Conservation (phyloP, 2,329 filamentous ascomycete species). For the Aschersonia sp. region DNA sequence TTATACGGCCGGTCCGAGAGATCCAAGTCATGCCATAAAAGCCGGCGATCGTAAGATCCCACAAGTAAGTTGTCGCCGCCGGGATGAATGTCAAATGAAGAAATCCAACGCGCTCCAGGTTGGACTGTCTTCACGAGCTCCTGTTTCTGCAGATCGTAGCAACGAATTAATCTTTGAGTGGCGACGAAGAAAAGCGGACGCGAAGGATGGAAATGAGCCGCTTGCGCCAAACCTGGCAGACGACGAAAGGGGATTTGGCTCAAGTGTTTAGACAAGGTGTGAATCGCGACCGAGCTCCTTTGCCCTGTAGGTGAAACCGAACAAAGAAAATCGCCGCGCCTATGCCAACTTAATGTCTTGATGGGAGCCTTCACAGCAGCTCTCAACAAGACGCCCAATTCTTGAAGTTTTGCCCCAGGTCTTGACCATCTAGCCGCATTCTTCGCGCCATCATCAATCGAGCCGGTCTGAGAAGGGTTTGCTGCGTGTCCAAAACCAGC, state of each 20-base stretch:
- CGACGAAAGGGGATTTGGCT: conserved; percentile 88
- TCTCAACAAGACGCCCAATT: conserved; percentile 66
- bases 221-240: conserved; percentile 62
- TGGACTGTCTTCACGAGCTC: conserved; percentile 87
- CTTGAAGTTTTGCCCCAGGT: conserved; percentile 58
- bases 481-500: conserved; percentile 90
- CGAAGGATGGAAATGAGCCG: conserved; percentile 86
- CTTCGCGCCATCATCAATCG: conserved; percentile 36
- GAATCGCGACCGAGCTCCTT: conserved; percentile 74
- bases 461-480: conserved; percentile 35
- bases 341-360: conserved; percentile 88
- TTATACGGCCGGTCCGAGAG: conserved; percentile 85
- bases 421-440: conserved; percentile 72
- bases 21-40: conserved; percentile 95
- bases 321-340: conserved; percentile 85
- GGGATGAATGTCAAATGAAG: conserved; percentile 82
- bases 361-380: conserved; percentile 66
- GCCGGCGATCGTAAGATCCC: conserved; percentile 82
- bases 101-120: conserved; percentile 88
- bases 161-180: conserved; percentile 82
- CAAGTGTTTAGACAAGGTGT: conserved; percentile 87
- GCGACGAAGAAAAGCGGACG: conserved; percentile 92
- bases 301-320: conserved; percentile 75
- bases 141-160: conserved; percentile 85
- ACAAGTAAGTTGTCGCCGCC: conserved; percentile 90